Evolutionary conservation across 441 rosid genomes (phyloP), one percentile per base, ranked within the genome.

Genomic region (Kokia cookei): DNA sequence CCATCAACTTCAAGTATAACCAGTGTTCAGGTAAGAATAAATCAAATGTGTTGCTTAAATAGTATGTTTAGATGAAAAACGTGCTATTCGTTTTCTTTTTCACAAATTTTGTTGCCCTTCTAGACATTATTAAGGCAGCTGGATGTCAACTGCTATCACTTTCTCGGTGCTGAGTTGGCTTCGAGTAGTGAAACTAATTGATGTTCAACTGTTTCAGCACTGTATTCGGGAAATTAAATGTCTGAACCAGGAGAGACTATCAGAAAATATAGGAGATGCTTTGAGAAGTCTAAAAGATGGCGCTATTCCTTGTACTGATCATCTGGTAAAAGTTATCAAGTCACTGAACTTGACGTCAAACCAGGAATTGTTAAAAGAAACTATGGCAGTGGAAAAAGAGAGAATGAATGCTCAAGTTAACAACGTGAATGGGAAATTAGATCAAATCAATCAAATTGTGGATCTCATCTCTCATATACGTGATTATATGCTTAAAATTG

Each of bases 381-480:
- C 88, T 78, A 61, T 94, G 45, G 92, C 97, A 17, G 84, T 92
- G 68, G 97, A 92, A 80, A 91, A 90, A 82, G 94, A 90, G 86
- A 90, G 92, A 81, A 73, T 82, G 73, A 75, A 80, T 63, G 81
- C 82, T 24, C 83, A 84, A 71, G 71, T 63, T 73, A 75, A 71
- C 62, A 84, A 83, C 67, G 78, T 72, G 5, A 79, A 82, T 62
- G 86, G 78, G 50, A 77, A 82, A 60, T 73, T 77, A 35, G 85
- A 80, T 74, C 85, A 82, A 78, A 81, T 82, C 10, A 75, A 87
- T 59, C 84, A 79, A 75, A 72, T 87, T 77, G 81, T 85, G 83
- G 90, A 75, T 69, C 91, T 94, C 1, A 68, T 91, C 75, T 83
- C 90, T 12, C 78, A 84, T 75, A 85, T 94, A 51, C 89, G 97